A percentile compares a stretch with the other conserved stretches of the same genome.
Evolutionary conservation across 805 yeast species (phyloP).

Genomic region (Pichia sporocuriosa): DNA sequence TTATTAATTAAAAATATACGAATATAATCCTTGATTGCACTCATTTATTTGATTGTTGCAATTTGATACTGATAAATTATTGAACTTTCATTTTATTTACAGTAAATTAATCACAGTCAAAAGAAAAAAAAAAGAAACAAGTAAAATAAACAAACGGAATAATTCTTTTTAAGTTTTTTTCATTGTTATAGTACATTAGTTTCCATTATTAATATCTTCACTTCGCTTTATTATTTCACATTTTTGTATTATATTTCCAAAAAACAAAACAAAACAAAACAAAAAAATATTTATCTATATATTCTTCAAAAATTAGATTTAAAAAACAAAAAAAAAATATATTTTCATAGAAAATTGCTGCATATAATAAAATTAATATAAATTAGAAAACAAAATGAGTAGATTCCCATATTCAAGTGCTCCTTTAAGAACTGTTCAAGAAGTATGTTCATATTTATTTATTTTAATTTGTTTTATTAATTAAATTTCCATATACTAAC

Average conservation of each 20-base stretch:
- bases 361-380: not conserved
- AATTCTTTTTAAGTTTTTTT: not conserved
- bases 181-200: not conserved
- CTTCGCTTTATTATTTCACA: not conserved
- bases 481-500: conserved; percentile 13
- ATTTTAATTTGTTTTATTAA: conserved; percentile 7
- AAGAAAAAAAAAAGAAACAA: not conserved
- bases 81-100: not conserved
- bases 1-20: not conserved
- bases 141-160: too few species aligned
- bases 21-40: conserved; percentile 17
- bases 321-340: conserved; percentile 2
- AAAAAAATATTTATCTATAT: not conserved
- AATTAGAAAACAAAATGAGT: conserved; percentile 24
- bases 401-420: conserved; percentile 94
- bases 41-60: conserved; percentile 30
- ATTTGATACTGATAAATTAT: conserved; percentile 7
- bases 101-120: not conserved
- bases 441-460: conserved; percentile 45
- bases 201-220: not conserved
- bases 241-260: conserved; percentile 6
- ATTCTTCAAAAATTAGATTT: conserved; percentile 2
- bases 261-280: not conserved
- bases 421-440: conserved; percentile 94
- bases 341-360: conserved; percentile 4